Evolutionary conservation across 1,284 basidiomycete genomes (phyloP), one percentile per base, ranked within the genome.

Genomic region (Ceratobasidium sp.): DNA sequence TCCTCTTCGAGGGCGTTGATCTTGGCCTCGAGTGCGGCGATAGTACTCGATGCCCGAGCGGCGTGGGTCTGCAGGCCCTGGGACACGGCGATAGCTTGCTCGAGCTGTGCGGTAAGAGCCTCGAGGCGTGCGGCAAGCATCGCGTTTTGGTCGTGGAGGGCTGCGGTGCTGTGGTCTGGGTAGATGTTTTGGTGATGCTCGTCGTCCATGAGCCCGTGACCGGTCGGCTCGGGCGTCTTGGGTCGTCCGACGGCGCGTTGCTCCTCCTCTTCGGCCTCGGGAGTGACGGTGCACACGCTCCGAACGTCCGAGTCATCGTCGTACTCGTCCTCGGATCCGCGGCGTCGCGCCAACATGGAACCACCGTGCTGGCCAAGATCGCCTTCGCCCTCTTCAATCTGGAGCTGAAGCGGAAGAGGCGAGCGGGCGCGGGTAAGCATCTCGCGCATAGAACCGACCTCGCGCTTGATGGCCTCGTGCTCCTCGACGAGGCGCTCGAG

Each of bases 381-480:
- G n/a, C 40, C 61, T 13, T 59, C 51, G 34, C 65, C 61, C 43
- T 66, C 69, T 0, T 93, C 91, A 2, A 89, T 86, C 81, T 92
- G 92, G n/a, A 93, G 84, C 0, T 93, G 91, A 2, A 89, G 86
- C 81, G 92, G 92, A 15, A 93, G 84, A 4, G 69, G 69, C 7
- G 69, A 71, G 13, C 69, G 40, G 44, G 92, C 85, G 0, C 92
- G 94, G 9, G 84, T 90, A 84, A 96, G 90, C 81, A 94, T 85
- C 71, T 92, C 90, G 17, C 91, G 86, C 71, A 96, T 86, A 1
- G 87, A 85, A 46, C 88, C 86, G 2, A 99, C 90, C 81, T 99
- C 96, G 46, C 87, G 87, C 83, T 94, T 94, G 82, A 99, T 90
- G 9, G 86, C 86, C 77, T 98, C 95, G 81, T 98, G 95, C 83